Base-by-base conservation (phyloP, 352 stramenopile species). In the Phytopythium sindhum region DNA sequence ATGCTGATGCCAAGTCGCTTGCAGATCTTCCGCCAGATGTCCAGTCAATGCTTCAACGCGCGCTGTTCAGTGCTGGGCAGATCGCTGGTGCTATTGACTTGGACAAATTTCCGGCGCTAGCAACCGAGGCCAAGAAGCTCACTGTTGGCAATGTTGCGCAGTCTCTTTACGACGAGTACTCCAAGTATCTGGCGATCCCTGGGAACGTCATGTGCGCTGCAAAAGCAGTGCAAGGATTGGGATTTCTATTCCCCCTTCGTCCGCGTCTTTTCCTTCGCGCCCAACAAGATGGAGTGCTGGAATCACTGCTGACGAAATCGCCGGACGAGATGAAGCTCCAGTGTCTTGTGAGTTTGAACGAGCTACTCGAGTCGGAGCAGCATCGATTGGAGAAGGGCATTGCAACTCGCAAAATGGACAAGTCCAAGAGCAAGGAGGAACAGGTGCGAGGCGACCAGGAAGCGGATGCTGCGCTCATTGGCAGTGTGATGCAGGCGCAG, bases 371-470 rank as follows among this genome's bases (percentile, higher is more conserved):
- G 51, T 76, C 68, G 11, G 86, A 96, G 79, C 80, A 95, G 57
- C 60, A 78, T 11, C 88, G 86, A 17, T 63, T 93, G 24, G 83
- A 88, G 65, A 81, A 84, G 24, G 79, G 78, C 4, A 26, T 69
- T 6, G 70, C 75, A 0, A 64, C 69, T 37, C 70, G 72, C 33
- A 78, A 67, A 35, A 80, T 80, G 65, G 69, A 78, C 52, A 66
- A 64, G n/a, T 74, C 75, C 54, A 91, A 84, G 57, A 88, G 72
- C 39, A 93, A 89, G 59, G 75, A 86, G 42, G 68, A 88, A 10
- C 84, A 94, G 68, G 80, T 96, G 26, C 80, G 89, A 68, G 86
- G 88, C n/a, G 88, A 96, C 47, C 88, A 95, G 66, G 85, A 95
- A 76, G 84, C 81, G 17, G 86, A 94, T 35, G 84, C 84, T 23